Percentiles rank a stretch among this genome's conserved stretches.
These are phyloP conservation scores for Aspergillus homomorphus DNA, from an alignment of 495 filamentous ascomycete genomes.

Conservation along the genomic window DNA sequence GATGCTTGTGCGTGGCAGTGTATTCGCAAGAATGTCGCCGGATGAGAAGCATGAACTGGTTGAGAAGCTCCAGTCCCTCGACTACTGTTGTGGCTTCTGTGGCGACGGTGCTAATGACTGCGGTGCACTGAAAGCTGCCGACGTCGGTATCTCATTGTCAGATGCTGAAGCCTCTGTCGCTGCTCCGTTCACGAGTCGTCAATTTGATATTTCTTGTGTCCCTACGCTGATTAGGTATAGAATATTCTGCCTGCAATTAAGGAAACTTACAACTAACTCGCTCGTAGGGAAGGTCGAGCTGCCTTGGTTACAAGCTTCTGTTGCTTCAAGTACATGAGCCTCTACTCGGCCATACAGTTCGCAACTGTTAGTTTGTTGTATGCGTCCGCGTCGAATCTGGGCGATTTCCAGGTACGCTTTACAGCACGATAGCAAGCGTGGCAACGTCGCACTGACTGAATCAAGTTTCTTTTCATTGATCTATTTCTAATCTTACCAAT, in stretches of 20 bases:
- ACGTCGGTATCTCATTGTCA: constrained; percentile 97
- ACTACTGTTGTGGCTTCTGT: constrained; percentile 95
- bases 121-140: constrained; percentile 93
- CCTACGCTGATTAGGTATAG: constrained; percentile 78
- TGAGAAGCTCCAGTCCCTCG: constrained; percentile 93
- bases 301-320: constrained; percentile 96
- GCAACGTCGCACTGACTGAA: constrained; percentile 18
- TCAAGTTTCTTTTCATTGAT: constrained; percentile 88
- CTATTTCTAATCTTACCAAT: constrained; percentile 90
- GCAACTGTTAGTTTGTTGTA: constrained; percentile 98
- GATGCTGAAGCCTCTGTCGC: constrained; percentile 98
- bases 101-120: constrained; percentile 99
- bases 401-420: constrained; percentile 77
- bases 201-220: constrained; percentile 97
- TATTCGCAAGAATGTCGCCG: constrained; percentile 98
- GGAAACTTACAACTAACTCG: constrained; percentile 2
- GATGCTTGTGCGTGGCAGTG: constrained; percentile 88
- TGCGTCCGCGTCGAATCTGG: constrained; percentile 90
- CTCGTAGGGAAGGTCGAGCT: constrained; percentile 77
- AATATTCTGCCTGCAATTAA: not conserved
- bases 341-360: constrained; percentile 99
- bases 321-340: constrained; percentile 99
- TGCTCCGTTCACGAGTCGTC: constrained; percentile 90
- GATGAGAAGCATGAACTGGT: constrained; percentile 99
- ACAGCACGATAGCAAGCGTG: not conserved